Evolutionary conservation across 2,329 filamentous ascomycete genomes (phyloP), one percentile per base, ranked within the genome.

Genomic region (Aspergillus transmontanensis): DNA sequence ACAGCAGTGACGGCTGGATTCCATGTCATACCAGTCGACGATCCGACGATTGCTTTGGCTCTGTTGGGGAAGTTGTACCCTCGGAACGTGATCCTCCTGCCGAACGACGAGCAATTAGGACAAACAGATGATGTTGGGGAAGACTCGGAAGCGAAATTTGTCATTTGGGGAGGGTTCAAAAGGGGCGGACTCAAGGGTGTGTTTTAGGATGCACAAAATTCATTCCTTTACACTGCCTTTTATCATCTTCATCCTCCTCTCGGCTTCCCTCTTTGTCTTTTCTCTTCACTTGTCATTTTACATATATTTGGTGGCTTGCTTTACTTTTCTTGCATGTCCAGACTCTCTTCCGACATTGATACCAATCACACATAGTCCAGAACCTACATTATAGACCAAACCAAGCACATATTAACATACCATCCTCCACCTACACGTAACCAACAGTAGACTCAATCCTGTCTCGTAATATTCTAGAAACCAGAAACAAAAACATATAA

Each of bases 31-130:
- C 61, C 66, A 0, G 48, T 51, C 4, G 14, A 54, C 3, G 62
- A 68, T 12, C 53, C 57, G 6, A 28, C 68, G 10, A 34, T 71
- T 11, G 61, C 64, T 3, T 26, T 71, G 23, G 70, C 70, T 3
- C 51, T 71, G 2, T 23, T 72, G 30, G 71, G 70, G 11, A 69
- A 61, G 57, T 16, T 73, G 11, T 73, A 72, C 54, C 71, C 70
- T 3, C 68, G 64, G 34, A 73, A 73, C 45, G 65, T 71, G 1
- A 58, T 72, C 1, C 26, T 68, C 7, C 53, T 71, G 6, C 62
- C 64, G 30, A 6, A 19, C 12, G 30, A 55, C 12, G 62, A 66
- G n/a, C 45, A 21, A 0, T 19, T 69, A 7, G 53, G 41, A n/a
- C 50, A 60, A 6, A 48, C 66, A 0, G 57, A 61, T 11, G 63